Base-by-base conservation (phyloP, 2,329 filamentous ascomycete species). In the Exophiala mesophila region DNA sequence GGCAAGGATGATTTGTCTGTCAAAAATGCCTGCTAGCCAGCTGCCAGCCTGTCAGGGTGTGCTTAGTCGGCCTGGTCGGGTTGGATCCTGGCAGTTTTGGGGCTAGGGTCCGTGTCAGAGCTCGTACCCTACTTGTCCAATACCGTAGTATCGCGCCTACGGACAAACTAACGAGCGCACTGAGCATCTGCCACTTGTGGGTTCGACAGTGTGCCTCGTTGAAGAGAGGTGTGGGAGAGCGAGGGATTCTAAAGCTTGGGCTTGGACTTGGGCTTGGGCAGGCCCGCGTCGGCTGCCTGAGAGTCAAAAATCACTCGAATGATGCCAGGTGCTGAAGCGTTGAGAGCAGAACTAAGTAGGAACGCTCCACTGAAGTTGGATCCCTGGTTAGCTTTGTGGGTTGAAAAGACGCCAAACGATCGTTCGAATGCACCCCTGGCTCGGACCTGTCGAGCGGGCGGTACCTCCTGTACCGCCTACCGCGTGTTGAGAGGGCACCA, bases 231-330 rank as follows among this genome's bases (percentile, higher is more conserved):
- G 44, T n/a, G 36, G 41, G 41, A 40, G 40, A 47, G 40, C 17
- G n/a, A 5, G 5, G 16, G 15, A 20, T 13, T 32, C 38, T 20
- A 37, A 21, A 15, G 35, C 28, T 21, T 12, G 20, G 9, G 17
- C 35, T 37, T 21, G 29, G 13, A 31, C 29, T 31, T 5, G n/a
- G n/a, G n/a, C n/a, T n/a, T n/a, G n/a, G n/a, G n/a, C n/a, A n/a
- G n/a, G 29, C n/a, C n/a, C n/a, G 29, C 29, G 29, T 31, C 29
- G 29, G 29, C 29, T 31, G 29, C 29, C 29, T 31, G 29, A 31
- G 29, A 31, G 29, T 13, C n/a, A 31, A 31, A 31, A 13, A 31
- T n/a, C n/a, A n/a, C n/a, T n/a, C n/a, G n/a, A n/a, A n/a, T n/a
- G n/a, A n/a, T n/a, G n/a, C n/a, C n/a, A n/a, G n/a, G n/a, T n/a